phyloP scores from a whole-genome alignment of 495 filamentous ascomycete genomes.

The Penicillium turbatum region DNA sequence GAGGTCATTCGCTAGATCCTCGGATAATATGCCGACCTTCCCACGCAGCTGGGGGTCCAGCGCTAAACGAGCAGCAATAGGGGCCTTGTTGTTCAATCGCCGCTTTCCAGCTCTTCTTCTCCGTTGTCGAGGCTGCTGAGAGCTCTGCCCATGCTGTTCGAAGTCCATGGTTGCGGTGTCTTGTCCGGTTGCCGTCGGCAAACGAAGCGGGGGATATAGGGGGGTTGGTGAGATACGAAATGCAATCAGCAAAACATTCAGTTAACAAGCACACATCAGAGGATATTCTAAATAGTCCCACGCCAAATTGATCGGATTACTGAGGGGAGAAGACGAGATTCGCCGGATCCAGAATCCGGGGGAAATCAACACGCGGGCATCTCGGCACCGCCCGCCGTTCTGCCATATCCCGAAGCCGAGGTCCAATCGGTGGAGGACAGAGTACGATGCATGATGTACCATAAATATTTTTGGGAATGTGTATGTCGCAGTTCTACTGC shows the following conservation, averaged over 20 bases:
- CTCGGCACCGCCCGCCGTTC: slow-evolving; percentile 29
- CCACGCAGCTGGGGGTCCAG: slow-evolving; percentile 81
- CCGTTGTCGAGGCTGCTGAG: slow-evolving; percentile 42
- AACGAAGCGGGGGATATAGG: slow-evolving; percentile 7
- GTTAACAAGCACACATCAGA: not conserved
- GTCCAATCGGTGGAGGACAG: slow-evolving; percentile 16
- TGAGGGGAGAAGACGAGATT: slow-evolving; percentile 14
- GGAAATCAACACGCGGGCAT: slow-evolving; percentile 26
- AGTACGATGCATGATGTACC: not conserved
- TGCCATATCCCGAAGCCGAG: slow-evolving; percentile 38
- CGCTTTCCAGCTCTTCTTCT: slow-evolving; percentile 34
- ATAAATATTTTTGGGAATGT: not conserved
- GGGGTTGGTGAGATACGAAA: not conserved
- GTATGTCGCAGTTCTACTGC: not conserved
- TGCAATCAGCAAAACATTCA: slow-evolving; percentile 2
- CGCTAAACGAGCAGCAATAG: slow-evolving; percentile 59
- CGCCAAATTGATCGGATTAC: slow-evolving; percentile 4
- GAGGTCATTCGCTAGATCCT: slow-evolving; percentile 77
- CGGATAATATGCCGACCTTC: slow-evolving; percentile 82
- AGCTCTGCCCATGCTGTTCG: slow-evolving; percentile 32
- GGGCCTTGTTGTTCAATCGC: slow-evolving; percentile 49
- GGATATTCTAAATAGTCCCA: slow-evolving; percentile 4
- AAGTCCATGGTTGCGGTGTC: slow-evolving; percentile 35
- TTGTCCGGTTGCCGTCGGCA: slow-evolving; percentile 26
- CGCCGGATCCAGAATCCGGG: slow-evolving; percentile 28